A percentile compares a stretch with the other conserved stretches of the same genome.
Conservation (phyloP, 176 grass and related monocot species). For the Dendrocalamus sinicus region DNA sequence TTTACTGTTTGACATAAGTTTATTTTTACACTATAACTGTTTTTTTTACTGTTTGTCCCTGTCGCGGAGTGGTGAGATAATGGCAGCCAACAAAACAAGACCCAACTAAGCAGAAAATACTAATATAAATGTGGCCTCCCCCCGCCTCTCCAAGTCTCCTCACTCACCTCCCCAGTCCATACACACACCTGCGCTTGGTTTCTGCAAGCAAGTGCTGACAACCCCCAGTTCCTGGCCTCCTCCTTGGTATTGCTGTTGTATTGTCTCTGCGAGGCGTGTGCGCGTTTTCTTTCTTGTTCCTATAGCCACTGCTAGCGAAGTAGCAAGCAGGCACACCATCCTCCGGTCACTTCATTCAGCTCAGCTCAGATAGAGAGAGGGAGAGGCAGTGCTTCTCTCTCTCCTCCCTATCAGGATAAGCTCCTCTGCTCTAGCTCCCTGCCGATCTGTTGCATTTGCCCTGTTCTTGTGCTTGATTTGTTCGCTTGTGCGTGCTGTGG, state of each 20-base stretch:
- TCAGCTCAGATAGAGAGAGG: not conserved
- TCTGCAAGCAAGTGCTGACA: constrained; percentile 48
- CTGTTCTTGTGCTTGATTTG: constrained; percentile 36
- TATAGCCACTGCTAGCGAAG: not conserved
- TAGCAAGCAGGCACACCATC: not conserved
- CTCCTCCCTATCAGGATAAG: constrained; percentile 45
- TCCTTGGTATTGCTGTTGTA: constrained; percentile 2
- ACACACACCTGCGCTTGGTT: constrained; percentile 43
- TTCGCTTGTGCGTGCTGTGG: constrained; percentile 18
- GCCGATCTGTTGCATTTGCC: constrained; percentile 49
- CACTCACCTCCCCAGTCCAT: not conserved
- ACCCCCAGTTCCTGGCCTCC: constrained; percentile 6
- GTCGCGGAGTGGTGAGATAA: constrained; percentile 55
- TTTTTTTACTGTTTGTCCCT: constrained; percentile 25
- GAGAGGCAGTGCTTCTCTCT: constrained; percentile 6
- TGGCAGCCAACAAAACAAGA: not conserved
- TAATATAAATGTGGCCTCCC: not conserved
- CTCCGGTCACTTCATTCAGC: not conserved
- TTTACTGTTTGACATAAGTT: too few relatives aligned
- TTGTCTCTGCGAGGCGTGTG: not conserved
- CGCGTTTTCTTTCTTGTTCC: not conserved
- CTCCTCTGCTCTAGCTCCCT: constrained; percentile 12
- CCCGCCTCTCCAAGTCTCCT: not conserved
- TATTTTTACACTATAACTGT: too few relatives aligned
- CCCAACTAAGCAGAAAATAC: too few relatives aligned